Evolutionary conservation across 1,284 basidiomycete genomes (phyloP).

Genomic region (Tylopilus orsonianus): DNA sequence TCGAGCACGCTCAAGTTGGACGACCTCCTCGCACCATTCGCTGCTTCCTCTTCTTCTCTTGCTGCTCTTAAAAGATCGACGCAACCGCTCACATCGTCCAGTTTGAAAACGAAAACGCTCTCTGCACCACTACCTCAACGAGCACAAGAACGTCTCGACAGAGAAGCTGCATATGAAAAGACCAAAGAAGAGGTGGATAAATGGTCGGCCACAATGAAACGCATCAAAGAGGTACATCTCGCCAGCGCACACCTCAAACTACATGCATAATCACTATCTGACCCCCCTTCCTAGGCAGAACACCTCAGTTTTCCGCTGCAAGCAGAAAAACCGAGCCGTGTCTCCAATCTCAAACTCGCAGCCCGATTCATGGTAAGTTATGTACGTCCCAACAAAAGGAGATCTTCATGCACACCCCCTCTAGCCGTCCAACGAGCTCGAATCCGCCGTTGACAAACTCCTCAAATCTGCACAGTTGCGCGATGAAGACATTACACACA

Average conservation of each 20-base stretch:
- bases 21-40: constrained; percentile 72
- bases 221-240: constrained; percentile 68
- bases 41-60: constrained; percentile 57
- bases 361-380: constrained; percentile 75
- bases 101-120: constrained; percentile 52
- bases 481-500: constrained; percentile 72
- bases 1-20: constrained; percentile 61
- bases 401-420: not conserved
- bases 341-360: constrained; percentile 76
- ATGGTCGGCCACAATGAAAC: constrained; percentile 91
- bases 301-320: constrained; percentile 92
- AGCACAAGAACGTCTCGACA: constrained; percentile 86
- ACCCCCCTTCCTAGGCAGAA: constrained; percentile 61
- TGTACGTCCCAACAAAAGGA: not conserved
- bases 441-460: constrained; percentile 75
- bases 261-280: not conserved
- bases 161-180: constrained; percentile 92
- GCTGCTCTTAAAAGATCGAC: constrained; percentile 69
- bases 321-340: constrained; percentile 52
- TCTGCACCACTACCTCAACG: constrained; percentile 86
- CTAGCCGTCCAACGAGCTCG: constrained; percentile 62
- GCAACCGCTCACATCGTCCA: constrained; percentile 49
- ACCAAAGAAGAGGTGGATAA: constrained; percentile 92
- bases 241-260: not conserved
- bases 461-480: constrained; percentile 77